Conservation (phyloP, 495 filamentous ascomycete genomes). For the Penicillium flavigenum region DNA sequence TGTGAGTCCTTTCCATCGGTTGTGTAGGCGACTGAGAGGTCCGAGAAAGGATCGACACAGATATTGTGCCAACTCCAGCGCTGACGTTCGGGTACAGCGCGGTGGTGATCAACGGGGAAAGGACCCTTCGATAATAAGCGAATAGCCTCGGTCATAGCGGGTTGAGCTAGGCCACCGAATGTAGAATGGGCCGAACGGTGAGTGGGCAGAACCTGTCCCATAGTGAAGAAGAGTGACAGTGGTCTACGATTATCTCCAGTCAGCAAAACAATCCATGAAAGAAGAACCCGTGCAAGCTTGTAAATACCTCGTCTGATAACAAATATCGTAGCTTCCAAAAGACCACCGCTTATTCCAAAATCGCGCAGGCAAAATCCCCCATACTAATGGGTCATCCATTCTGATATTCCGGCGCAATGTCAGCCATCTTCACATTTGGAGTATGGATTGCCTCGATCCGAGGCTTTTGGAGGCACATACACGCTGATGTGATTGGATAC, state of each 20-base stretch:
- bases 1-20: conserved; percentile 58
- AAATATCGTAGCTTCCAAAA: conserved; percentile 90
- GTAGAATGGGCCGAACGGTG: conserved; percentile 74
- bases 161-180: conserved; percentile 75
- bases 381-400: conserved; percentile 90
- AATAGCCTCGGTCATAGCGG: conserved; percentile 82
- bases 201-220: conserved; percentile 87
- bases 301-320: conserved; percentile 53
- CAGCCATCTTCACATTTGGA: conserved; percentile 26
- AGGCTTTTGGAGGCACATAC: conserved; percentile 61
- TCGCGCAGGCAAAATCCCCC: conserved; percentile 76
- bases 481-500: conserved; percentile 95
- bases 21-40: conserved; percentile 47
- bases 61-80: conserved; percentile 43
- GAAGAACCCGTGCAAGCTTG: not conserved
- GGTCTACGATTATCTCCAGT: conserved; percentile 40
- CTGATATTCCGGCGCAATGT: conserved; percentile 48
- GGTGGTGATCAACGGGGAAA: conserved; percentile 42
- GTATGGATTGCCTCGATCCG: conserved; percentile 11
- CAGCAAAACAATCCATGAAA: conserved; percentile 16
- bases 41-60: conserved; percentile 50
- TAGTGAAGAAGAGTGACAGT: conserved; percentile 69
- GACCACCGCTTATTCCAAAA: conserved; percentile 81
- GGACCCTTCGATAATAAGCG: conserved; percentile 73
- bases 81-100: conserved; percentile 36